These are phyloP conservation scores for Cerioporus squamosus DNA, from an alignment of 1,284 basidiomycete species.

Conservation along the genomic window DNA sequence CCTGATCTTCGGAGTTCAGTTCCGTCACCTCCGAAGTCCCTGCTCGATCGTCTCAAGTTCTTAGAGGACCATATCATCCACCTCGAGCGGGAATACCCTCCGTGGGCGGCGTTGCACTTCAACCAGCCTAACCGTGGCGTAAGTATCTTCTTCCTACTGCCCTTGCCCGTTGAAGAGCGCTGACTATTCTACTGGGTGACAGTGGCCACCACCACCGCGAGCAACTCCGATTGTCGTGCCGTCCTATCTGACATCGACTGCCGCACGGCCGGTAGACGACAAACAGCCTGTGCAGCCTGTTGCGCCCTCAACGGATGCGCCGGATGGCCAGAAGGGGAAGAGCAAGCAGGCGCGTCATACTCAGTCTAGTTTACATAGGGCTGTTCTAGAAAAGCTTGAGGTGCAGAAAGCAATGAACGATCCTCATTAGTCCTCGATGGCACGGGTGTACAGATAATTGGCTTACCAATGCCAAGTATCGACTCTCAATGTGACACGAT, in stretches of 20 bases:
- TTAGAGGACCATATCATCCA: conserved; percentile 76
- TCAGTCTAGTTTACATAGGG: conserved; percentile 70
- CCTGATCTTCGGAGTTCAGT: conserved; percentile 45
- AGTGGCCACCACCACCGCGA: conserved; percentile 83
- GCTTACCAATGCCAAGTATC: too few relatives aligned
- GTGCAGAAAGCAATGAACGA: conserved; percentile 75
- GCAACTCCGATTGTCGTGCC: conserved; percentile 75
- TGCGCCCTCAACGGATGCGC: conserved; percentile 1
- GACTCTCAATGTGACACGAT: too few relatives aligned
- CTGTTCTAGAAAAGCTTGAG: conserved; percentile 74
- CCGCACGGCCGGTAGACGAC: conserved; percentile 18
- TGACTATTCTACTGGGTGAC: conserved; percentile 1
- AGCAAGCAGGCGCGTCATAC: conserved; percentile 43
- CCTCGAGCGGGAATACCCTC: conserved; percentile 78
- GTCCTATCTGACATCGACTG: conserved; percentile 54
- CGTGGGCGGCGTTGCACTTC: conserved; percentile 83
- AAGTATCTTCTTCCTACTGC: conserved; percentile 33
- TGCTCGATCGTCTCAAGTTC: conserved; percentile 66
- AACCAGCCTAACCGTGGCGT: conserved; percentile 80
- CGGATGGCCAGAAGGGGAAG: conserved; percentile 27
- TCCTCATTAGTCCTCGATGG: conserved; percentile 28
- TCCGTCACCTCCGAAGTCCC: conserved; percentile 64
- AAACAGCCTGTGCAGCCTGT: background rate
- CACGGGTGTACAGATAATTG: too few relatives aligned
- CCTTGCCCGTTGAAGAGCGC: background rate